phyloP scores from a whole-genome alignment of 371 early-diverging fungal species.

The Mortierella sp. region DNA sequence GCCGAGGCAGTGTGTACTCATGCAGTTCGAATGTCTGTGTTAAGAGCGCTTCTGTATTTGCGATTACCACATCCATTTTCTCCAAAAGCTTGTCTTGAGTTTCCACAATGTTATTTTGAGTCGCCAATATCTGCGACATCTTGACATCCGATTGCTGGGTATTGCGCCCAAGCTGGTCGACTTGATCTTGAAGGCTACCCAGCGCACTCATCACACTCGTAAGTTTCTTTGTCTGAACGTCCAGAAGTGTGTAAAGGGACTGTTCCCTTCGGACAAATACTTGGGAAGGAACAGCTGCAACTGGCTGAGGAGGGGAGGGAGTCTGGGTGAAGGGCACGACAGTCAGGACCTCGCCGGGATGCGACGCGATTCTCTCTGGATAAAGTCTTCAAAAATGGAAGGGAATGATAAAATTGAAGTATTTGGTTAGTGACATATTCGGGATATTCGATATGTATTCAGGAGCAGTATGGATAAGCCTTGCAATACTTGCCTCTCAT shows the following conservation, averaged over 20 bases:
- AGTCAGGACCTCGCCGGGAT: slow-evolving; percentile 15
- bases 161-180: slow-evolving; percentile 14
- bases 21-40: slow-evolving; percentile 53
- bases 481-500: slow-evolving; percentile 14
- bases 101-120: slow-evolving; percentile 10
- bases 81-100: slow-evolving; percentile 28
- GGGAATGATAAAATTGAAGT: neutral
- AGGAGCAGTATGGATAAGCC: neutral
- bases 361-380: slow-evolving; percentile 26
- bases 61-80: slow-evolving; percentile 20
- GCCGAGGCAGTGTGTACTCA: slow-evolving; percentile 47
- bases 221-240: slow-evolving; percentile 8
- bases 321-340: slow-evolving; percentile 12
- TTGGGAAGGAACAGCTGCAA: neutral
- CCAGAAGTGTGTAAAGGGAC: neutral
- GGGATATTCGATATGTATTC: neutral
- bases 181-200: slow-evolving; percentile 9
- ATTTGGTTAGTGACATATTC: neutral
- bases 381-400: slow-evolving; percentile 16
- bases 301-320: neutral
- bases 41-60: slow-evolving; percentile 27
- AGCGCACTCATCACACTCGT: slow-evolving; percentile 4
- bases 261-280: neutral
- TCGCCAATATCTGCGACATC: slow-evolving; percentile 1
- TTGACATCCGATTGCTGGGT: slow-evolving; percentile 18